A percentile compares a stretch with the other conserved stretches of the same genome.
phyloP scores from a whole-genome alignment of 164 flowering plant genomes.

The Magnolia officinalis region DNA sequence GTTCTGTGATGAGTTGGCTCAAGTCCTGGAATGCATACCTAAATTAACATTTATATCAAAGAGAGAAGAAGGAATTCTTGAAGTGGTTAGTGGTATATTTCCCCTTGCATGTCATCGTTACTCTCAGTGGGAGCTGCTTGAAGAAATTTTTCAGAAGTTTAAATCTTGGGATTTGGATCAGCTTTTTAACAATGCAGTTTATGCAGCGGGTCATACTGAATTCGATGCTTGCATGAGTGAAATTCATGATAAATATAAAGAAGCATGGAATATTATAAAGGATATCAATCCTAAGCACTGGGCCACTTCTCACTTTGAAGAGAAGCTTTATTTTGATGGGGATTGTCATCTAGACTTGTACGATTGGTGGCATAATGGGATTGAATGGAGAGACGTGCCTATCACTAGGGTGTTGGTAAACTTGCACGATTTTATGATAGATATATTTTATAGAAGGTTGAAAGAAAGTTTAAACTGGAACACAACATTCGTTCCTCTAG shows the following conservation, averaged over 20 bases:
- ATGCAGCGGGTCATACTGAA: not conserved
- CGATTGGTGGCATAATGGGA: no score
- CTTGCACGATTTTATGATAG: no score
- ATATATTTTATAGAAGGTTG: no score
- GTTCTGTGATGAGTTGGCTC: not conserved
- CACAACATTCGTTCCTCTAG: no score
- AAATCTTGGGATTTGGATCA: not conserved
- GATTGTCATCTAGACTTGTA: no score
- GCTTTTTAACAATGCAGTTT: not conserved
- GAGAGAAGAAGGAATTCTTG: not conserved
- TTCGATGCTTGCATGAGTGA: not conserved
- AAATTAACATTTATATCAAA: not conserved
- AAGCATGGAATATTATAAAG: not conserved
- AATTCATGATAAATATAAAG: not conserved
- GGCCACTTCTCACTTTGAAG: slow-evolving; percentile 2
- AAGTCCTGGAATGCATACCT: not conserved
- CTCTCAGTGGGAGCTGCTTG: not conserved
- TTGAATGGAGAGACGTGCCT: no score
- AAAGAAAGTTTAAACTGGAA: no score
- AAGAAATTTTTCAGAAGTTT: not conserved
- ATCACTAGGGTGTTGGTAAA: no score
- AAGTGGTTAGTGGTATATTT: not conserved
- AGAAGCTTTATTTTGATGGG: no score
- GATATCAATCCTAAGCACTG: not conserved
- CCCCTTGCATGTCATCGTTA: not conserved